Evolutionary conservation across 352 stramenopile species (phyloP).

Genomic region (Phytophthora nicotianae): DNA sequence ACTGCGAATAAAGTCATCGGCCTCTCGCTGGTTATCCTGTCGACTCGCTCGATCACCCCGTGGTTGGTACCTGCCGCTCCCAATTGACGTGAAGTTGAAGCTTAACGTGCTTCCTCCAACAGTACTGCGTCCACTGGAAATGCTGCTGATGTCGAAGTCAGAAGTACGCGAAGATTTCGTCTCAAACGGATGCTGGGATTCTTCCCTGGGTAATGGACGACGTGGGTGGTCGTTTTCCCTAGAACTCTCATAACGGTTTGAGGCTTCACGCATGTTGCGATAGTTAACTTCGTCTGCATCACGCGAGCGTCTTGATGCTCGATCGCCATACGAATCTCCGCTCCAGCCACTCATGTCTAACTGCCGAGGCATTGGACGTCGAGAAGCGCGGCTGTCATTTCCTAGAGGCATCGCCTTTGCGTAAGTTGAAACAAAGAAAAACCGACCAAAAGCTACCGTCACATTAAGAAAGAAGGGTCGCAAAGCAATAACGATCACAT

Average conservation of each 20-base stretch:
- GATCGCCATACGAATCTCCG: conserved; percentile 8
- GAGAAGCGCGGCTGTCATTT: conserved; percentile 34
- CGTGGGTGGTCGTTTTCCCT: conserved; percentile 4
- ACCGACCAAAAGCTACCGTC: conserved; percentile 10
- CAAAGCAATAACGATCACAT: conserved; percentile 25
- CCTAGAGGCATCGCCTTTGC: conserved; percentile 28
- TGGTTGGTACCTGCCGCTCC: not conserved
- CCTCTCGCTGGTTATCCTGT: conserved; percentile 25
- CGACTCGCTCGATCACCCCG: conserved; percentile 3
- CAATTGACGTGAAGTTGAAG: conserved; percentile 7
- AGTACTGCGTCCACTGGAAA: conserved; percentile 9
- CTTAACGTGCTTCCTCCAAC: conserved; percentile 2
- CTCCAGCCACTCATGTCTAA: conserved; percentile 54
- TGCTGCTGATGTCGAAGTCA: conserved; percentile 2
- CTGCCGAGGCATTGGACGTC: conserved; percentile 53
- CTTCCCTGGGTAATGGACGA: conserved; percentile 1
- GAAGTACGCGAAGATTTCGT: conserved; percentile 1
- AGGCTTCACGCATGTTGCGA: conserved; percentile 3
- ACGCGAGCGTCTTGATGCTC: not conserved
- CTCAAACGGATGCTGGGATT: not conserved
- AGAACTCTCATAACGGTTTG: conserved; percentile 9
- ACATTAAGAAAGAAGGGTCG: conserved; percentile 23
- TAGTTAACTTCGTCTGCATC: conserved; percentile 9
- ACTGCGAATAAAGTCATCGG: conserved; percentile 1
- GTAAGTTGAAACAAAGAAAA: conserved; percentile 22